Percentiles rank a stretch among this genome's conserved stretches.
Conservation (phyloP, 2,329 filamentous ascomycete genomes). For the Aaosphaeria arxii region DNA sequence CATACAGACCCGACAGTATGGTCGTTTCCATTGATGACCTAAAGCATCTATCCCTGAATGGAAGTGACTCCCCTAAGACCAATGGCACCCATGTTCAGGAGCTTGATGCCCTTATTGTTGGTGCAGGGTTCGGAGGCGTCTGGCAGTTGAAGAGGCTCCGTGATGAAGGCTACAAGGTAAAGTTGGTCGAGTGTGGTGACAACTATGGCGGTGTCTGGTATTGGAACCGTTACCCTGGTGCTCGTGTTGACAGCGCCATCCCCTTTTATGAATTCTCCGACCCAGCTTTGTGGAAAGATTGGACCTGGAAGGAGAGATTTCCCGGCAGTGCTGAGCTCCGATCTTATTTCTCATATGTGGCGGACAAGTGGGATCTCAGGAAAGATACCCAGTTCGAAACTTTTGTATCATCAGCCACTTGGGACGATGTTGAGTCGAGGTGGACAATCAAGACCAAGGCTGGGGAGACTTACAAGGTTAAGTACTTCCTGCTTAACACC, state of each 20-base stretch:
- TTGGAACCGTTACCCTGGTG: constrained; percentile 29
- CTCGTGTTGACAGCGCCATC: constrained; percentile 19
- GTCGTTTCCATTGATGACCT: constrained; percentile 1
- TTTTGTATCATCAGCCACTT: constrained; percentile 42
- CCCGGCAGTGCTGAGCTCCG: constrained; percentile 16
- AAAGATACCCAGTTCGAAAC: constrained; percentile 41
- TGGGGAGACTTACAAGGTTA: constrained; percentile 38
- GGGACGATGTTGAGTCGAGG: constrained; percentile 29
- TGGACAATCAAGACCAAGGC: constrained; percentile 48
- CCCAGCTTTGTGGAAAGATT: constrained; percentile 15
- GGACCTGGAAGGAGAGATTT: constrained; percentile 18
- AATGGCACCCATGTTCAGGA: constrained; percentile 1
- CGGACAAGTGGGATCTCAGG: constrained; percentile 14
- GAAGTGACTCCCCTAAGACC: background rate
- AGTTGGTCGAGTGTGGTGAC: constrained; percentile 15
- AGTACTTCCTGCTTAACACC: constrained; percentile 46
- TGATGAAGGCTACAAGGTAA: constrained; percentile 19
- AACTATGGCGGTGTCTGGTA: constrained; percentile 24
- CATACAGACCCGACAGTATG: too few species aligned
- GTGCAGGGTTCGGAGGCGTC: constrained; percentile 26
- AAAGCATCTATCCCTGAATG: constrained; percentile 1
- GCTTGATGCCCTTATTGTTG: constrained; percentile 23
- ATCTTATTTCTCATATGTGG: constrained; percentile 17
- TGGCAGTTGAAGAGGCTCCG: constrained; percentile 24
- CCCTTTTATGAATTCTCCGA: constrained; percentile 22